Conservation (phyloP, 371 early-diverging fungal species). For the Mortierella sp. region DNA sequence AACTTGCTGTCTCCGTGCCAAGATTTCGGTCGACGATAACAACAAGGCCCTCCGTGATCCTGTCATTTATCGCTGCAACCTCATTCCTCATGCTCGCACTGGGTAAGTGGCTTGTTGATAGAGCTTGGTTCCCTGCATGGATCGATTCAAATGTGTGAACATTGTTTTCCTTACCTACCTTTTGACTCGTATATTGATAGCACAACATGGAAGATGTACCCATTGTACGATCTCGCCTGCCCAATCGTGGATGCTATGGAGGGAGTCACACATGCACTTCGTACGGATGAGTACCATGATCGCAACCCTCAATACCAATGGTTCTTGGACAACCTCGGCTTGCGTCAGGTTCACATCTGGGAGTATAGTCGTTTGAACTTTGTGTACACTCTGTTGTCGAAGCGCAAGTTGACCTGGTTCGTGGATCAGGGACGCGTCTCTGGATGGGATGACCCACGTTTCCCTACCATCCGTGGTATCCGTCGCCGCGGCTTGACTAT, state of each 20-base stretch:
- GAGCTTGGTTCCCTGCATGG: too few species aligned
- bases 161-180: too few species aligned
- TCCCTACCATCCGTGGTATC: slow-evolving; percentile 99
- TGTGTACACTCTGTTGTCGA: slow-evolving; percentile 98
- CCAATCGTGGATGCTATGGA: slow-evolving; percentile 99
- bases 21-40: slow-evolving; percentile 92
- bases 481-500: slow-evolving; percentile 98
- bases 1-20: slow-evolving; percentile 97
- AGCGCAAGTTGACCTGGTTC: slow-evolving; percentile 99
- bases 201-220: slow-evolving; percentile 97
- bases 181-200: too few species aligned
- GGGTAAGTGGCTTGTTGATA: slow-evolving; percentile 55
- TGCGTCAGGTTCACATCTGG: slow-evolving; percentile 93
- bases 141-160: too few species aligned
- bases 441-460: slow-evolving; percentile 99
- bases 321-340: slow-evolving; percentile 93
- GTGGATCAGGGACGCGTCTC: slow-evolving; percentile 90
- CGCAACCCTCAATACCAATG: slow-evolving; percentile 99
- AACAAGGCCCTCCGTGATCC: slow-evolving; percentile 99
- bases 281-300: slow-evolving; percentile 99
- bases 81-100: slow-evolving; percentile 95
- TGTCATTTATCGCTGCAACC: slow-evolving; percentile 97
- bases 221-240: slow-evolving; percentile 99
- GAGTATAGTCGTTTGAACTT: slow-evolving; percentile 97
- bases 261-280: slow-evolving; percentile 98